Evolutionary conservation across 2,329 filamentous ascomycete species (phyloP).

Genomic region (Aspergillus caelatus): DNA sequence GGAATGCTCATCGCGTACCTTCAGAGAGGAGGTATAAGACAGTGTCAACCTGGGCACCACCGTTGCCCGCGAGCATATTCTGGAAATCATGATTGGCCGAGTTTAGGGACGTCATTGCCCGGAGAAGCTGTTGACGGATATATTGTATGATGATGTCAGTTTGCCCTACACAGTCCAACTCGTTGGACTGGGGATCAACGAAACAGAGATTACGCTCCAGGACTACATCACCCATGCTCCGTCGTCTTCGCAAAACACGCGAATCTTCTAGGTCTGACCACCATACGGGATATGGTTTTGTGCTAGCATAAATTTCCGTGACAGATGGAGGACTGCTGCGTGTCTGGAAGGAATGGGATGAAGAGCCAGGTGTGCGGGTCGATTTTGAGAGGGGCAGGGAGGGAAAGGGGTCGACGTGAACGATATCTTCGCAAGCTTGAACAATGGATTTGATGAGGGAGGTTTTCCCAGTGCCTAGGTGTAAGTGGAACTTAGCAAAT

Average conservation of each 20-base stretch:
- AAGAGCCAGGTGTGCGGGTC: constrained; percentile 25
- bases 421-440: constrained; percentile 85
- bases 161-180: constrained; percentile 55
- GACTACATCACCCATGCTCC: constrained; percentile 73
- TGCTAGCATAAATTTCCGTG: constrained; percentile 75
- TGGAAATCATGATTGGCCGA: constrained; percentile 74
- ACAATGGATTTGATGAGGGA: constrained; percentile 87
- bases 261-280: constrained; percentile 78
- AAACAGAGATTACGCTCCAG: constrained; percentile 93
- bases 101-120: constrained; percentile 62
- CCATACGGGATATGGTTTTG: constrained; percentile 85
- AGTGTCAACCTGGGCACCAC: constrained; percentile 80
- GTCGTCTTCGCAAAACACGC: constrained; percentile 62
- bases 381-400: constrained; percentile 19
- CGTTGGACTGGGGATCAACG: constrained; percentile 73
- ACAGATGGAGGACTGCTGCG: constrained; percentile 41
- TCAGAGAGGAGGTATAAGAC: constrained; percentile 79
- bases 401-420: constrained; percentile 75
- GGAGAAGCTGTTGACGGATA: constrained; percentile 69
- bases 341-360: constrained; percentile 23
- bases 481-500: neutral
- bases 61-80: constrained; percentile 76
- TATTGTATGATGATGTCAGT: constrained; percentile 69
- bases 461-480: constrained; percentile 78
- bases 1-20: constrained; percentile 54